Percentiles rank a stretch among this genome's conserved stretches.
phyloP scores from a whole-genome alignment of 352 stramenopile species.

The Globisporangium canariense region DNA sequence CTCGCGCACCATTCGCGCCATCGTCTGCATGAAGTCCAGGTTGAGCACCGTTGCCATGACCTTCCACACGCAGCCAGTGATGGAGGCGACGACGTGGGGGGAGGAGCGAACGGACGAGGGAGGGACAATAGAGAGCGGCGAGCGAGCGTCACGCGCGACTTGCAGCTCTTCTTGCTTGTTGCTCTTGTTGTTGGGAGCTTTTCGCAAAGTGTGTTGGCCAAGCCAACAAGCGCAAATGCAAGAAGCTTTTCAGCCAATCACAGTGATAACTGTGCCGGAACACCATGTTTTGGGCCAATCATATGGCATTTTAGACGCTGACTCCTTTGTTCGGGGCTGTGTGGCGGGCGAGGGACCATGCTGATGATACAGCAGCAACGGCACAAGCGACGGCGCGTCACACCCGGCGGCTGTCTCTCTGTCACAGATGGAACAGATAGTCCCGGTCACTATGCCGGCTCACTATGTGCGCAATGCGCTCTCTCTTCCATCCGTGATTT shows the following conservation, averaged over 20 bases:
- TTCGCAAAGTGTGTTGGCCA: neutral
- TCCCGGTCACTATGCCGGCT: neutral
- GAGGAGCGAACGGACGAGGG: neutral
- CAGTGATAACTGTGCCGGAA: neutral
- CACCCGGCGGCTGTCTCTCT: constrained; percentile 2
- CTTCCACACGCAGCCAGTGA: neutral
- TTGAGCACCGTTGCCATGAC: constrained; percentile 56
- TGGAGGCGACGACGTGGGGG: neutral
- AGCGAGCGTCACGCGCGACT: neutral
- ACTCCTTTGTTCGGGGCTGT: neutral
- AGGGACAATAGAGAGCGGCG: neutral
- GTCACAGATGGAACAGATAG: neutral
- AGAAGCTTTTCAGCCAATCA: constrained; percentile 1
- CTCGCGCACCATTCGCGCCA: constrained; percentile 52
- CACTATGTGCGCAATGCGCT: neutral
- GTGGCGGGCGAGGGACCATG: neutral
- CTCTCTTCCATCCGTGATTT: neutral
- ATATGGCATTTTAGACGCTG: neutral
- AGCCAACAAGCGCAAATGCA: constrained; percentile 1
- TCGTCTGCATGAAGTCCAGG: constrained; percentile 58
- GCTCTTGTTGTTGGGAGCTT: neutral
- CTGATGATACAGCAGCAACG: neutral
- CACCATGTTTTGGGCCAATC: constrained; percentile 17
- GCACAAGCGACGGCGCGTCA: neutral
- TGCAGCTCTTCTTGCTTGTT: neutral